These are phyloP conservation scores for Mycena polygramma DNA, from an alignment of 768 basidiomycete species.

Conservation along the genomic window DNA sequence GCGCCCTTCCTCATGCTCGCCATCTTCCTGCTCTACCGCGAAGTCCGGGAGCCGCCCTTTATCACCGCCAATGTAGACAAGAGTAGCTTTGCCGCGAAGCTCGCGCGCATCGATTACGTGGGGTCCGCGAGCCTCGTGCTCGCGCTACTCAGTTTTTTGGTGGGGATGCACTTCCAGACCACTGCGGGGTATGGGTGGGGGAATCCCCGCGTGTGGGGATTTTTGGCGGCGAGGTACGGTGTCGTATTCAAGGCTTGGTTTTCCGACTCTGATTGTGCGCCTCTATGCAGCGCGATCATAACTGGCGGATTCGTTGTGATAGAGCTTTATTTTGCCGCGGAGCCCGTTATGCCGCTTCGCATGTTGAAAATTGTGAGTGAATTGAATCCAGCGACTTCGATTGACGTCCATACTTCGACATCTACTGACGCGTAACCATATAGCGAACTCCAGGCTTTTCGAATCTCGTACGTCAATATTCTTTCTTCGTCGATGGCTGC, in stretches of 20 bases:
- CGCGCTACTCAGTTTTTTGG: conserved; percentile 55
- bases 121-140: conserved; percentile 71
- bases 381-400: neutral
- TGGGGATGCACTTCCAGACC: conserved; percentile 31
- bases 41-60: conserved; percentile 28
- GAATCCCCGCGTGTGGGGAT: conserved; percentile 65
- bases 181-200: conserved; percentile 46
- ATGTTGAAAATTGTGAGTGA: neutral
- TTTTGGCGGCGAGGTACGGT: conserved; percentile 48
- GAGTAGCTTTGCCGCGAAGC: conserved; percentile 46
- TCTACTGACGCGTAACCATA: too few relatives aligned
- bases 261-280: too few relatives aligned
- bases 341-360: conserved; percentile 67
- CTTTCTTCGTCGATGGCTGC: too few relatives aligned
- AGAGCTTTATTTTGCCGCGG: conserved; percentile 65
- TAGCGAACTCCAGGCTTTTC: too few relatives aligned
- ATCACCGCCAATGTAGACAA: conserved; percentile 8
- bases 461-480: too few relatives aligned
- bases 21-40: conserved; percentile 26
- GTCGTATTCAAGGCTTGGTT: too few relatives aligned
- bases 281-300: conserved; percentile 52
- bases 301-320: conserved; percentile 65
- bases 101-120: conserved; percentile 71
- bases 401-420: too few relatives aligned
- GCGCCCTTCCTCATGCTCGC: conserved; percentile 72